Conservation (phyloP, 2,329 filamentous ascomycete species). For the Hypoxylon sp. region DNA sequence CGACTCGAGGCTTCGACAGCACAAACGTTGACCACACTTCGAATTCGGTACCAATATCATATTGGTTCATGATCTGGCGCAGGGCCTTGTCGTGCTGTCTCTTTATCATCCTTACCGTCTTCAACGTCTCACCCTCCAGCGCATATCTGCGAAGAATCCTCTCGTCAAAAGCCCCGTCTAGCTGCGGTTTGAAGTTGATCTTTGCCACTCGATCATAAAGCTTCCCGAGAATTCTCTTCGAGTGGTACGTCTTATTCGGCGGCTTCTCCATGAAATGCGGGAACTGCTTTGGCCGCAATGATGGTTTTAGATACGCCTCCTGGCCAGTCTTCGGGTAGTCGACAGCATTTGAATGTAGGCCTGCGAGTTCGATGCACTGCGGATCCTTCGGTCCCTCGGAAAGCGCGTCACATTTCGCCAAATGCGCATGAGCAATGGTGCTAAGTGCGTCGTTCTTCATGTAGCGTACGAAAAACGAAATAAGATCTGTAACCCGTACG, state of each 20-base stretch:
- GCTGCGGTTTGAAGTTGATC: constrained; percentile 80
- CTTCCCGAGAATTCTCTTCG: constrained; percentile 79
- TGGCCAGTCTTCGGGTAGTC: constrained; percentile 94
- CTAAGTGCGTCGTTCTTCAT: constrained; percentile 91
- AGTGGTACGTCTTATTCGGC: constrained; percentile 71
- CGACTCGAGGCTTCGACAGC: constrained; percentile 78
- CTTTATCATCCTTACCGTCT: constrained; percentile 78
- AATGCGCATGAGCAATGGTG: constrained; percentile 84
- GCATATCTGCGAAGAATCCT: constrained; percentile 78
- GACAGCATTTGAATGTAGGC: constrained; percentile 89
- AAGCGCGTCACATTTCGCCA: constrained; percentile 79
- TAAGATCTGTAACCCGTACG: constrained; percentile 81
- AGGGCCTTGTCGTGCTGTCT: constrained; percentile 82
- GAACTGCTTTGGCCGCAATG: constrained; percentile 74
- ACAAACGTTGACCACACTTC: constrained; percentile 93
- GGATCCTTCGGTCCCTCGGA: constrained; percentile 74
- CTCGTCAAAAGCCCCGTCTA: constrained; percentile 79
- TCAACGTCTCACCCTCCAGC: constrained; percentile 68
- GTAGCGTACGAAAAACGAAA: constrained; percentile 89
- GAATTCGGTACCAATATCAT: constrained; percentile 88
- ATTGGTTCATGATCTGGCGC: constrained; percentile 85
- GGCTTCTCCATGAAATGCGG: constrained; percentile 91
- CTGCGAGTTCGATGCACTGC: constrained; percentile 81
- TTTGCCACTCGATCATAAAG: constrained; percentile 83
- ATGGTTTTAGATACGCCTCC: constrained; percentile 76